Percentiles rank a stretch among this genome's conserved stretches.
phyloP scores from a whole-genome alignment of 441 rosid species.

The Euphorbia schlechtendalii region DNA sequence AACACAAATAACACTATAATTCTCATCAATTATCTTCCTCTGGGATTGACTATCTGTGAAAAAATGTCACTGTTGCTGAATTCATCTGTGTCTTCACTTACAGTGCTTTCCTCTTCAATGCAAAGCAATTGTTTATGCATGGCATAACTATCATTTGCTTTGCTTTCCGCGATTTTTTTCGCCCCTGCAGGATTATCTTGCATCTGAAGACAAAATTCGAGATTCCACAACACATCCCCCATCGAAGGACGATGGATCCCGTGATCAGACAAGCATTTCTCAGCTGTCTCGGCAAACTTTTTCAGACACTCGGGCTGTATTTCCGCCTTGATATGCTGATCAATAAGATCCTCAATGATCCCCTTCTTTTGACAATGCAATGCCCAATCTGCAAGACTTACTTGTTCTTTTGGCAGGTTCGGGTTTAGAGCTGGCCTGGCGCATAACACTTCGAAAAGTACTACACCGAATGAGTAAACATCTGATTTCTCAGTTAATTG shows the following conservation, averaged over 20 bases:
- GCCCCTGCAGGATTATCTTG: constrained; percentile 74
- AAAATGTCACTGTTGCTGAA: constrained; percentile 67
- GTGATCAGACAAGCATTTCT: constrained; percentile 63
- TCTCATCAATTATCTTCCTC: constrained; percentile 52
- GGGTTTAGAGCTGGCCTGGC: constrained; percentile 68
- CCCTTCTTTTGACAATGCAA: constrained; percentile 48
- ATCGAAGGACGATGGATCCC: constrained; percentile 82
- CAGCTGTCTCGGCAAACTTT: constrained; percentile 65
- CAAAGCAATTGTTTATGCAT: constrained; percentile 51
- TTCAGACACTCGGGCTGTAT: constrained; percentile 49
- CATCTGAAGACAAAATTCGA: constrained; percentile 79
- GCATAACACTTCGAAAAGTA: constrained; percentile 58
- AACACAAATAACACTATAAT: background rate
- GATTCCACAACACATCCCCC: constrained; percentile 95
- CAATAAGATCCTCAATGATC: constrained; percentile 41
- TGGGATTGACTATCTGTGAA: constrained; percentile 88
- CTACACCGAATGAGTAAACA: constrained; percentile 77
- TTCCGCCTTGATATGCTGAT: constrained; percentile 47
- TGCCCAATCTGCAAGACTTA: constrained; percentile 76
- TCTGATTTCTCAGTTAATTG: constrained; percentile 74
- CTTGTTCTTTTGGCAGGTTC: constrained; percentile 61
- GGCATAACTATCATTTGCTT: constrained; percentile 33
- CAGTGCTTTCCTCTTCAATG: constrained; percentile 72
- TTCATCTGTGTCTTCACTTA: constrained; percentile 73
- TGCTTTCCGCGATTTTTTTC: constrained; percentile 42